phyloP scores from a whole-genome alignment of 345 rosid genomes.

The Noccaea caerulescens region DNA sequence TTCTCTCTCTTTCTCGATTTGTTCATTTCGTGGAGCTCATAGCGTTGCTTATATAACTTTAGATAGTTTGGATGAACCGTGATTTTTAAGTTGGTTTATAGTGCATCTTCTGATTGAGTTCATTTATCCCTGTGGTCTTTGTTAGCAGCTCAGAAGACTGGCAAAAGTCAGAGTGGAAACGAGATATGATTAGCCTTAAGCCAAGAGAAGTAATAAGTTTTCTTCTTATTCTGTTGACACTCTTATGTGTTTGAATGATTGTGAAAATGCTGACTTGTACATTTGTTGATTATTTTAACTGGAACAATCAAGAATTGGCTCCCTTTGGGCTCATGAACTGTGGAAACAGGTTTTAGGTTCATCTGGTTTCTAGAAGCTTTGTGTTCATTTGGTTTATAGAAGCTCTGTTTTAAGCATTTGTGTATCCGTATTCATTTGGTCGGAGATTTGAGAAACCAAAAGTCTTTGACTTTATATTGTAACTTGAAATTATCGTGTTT shows the following conservation, averaged over 20 bases:
- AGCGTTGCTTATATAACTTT: background rate
- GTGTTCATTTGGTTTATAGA: too few species aligned
- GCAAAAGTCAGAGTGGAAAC: constrained; percentile 72
- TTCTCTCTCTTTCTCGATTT: too few species aligned
- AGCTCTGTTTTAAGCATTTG: too few species aligned
- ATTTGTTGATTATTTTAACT: constrained; percentile 70
- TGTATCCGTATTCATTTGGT: too few species aligned
- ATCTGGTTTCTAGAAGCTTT: background rate
- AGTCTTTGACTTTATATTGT: too few species aligned
- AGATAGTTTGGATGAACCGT: constrained; percentile 3
- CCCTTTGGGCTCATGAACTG: constrained; percentile 96
- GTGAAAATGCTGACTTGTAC: constrained; percentile 15
- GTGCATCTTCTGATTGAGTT: background rate
- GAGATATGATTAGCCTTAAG: constrained; percentile 51
- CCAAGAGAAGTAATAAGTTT: constrained; percentile 56
- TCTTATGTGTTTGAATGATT: constrained; percentile 2
- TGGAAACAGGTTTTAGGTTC: constrained; percentile 80
- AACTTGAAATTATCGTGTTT: too few species aligned
- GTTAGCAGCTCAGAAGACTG: constrained; percentile 62
- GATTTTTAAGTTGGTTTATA: constrained; percentile 2
- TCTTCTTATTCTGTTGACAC: background rate
- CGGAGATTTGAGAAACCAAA: too few species aligned
- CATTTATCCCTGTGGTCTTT: constrained; percentile 16
- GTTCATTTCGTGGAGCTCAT: too few species aligned
- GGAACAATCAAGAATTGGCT: constrained; percentile 60